Evolutionary conservation across 164 flowering plant species (phyloP).

Genomic region (Vitis rotundifolia): DNA sequence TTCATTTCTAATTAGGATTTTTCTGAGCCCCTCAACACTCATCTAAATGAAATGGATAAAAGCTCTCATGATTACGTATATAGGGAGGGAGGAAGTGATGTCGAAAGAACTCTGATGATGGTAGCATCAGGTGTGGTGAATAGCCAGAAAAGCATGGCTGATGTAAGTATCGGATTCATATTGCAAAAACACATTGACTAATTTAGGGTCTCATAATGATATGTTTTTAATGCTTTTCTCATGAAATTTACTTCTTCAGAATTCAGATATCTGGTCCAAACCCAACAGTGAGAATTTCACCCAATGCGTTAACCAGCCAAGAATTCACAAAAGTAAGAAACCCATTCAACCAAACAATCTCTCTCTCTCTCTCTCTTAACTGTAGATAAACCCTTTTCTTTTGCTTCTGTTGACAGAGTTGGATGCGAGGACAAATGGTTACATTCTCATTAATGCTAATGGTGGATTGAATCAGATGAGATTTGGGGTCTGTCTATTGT

Average conservation of each 20-base stretch:
- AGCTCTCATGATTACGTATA: slow-evolving; percentile 34
- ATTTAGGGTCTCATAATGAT: not conserved
- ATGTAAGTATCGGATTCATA: slow-evolving; percentile 42
- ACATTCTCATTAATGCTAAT: slow-evolving; percentile 90
- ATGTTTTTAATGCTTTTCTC: slow-evolving; percentile 8
- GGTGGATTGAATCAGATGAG: slow-evolving; percentile 99
- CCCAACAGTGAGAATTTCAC: slow-evolving; percentile 79
- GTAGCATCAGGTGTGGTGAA: slow-evolving; percentile 41
- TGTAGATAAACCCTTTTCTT: not conserved
- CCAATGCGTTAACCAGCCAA: slow-evolving; percentile 66
- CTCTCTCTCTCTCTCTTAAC: not conserved
- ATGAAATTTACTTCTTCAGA: slow-evolving; percentile 42
- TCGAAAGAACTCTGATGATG: slow-evolving; percentile 56
- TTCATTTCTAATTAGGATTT: slow-evolving; percentile 42
- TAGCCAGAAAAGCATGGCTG: slow-evolving; percentile 28
- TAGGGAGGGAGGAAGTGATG: slow-evolving; percentile 43
- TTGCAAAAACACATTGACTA: not conserved
- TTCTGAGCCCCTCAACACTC: slow-evolving; percentile 25
- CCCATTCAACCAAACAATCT: not conserved
- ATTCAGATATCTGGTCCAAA: slow-evolving; percentile 76
- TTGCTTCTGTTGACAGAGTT: slow-evolving; percentile 47
- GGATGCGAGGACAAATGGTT: slow-evolving; percentile 75
- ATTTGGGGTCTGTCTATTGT: slow-evolving; percentile 92
- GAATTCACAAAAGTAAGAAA: slow-evolving; percentile 61
- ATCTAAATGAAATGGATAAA: slow-evolving; percentile 26